Base-by-base conservation (phyloP, 2,329 filamentous ascomycete genomes). In the Leptosphaerulina australis region DNA sequence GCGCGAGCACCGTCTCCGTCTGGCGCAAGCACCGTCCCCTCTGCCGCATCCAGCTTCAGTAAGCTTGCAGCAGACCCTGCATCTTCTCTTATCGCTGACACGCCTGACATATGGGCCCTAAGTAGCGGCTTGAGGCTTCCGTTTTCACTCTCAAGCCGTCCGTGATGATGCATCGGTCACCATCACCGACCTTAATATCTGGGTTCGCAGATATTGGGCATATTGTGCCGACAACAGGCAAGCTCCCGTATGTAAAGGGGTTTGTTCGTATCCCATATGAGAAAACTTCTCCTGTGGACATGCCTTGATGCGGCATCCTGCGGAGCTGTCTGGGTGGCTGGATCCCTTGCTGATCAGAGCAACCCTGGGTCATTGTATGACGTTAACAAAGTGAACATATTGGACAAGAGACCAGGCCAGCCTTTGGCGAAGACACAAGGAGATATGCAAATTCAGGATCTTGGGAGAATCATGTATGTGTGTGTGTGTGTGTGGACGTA, bases 271-370 rank as follows among this genome's bases (percentile, higher is more conserved):
- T 6, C 9, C 41, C 11, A 17, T 9, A 21, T n/a, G 21, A 37
- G 48, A 40, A 40, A 40, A 31, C 31, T 45, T 26, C 8, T 12
- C n/a, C 25, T 25, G 4, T n/a, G n/a, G n/a, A n/a, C n/a, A n/a
- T n/a, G 31, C 17, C 9, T 5, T 3, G 9, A 12, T 33, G 31
- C 28, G n/a, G n/a, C 12, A 20, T 35, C 24, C 24, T 37, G 25
- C 37, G 31, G 45, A 18, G 34, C 22, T 18, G 14, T 24, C 31
- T 14, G 25, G 14, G 22, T 17, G 18, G 25, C 29, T 8, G 40
- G 48, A 29, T 51, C 41, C 36, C 37, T 3, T 5, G 48, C 30
- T 41, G 48, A 41, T 51, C 48, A 41, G 41, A 31, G 40, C 36
- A 28, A 39, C n/a, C 46, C 39, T 17, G 14, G n/a, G 4, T 18